Conservation (phyloP, 345 rosid genomes). For the Kandelia obovata region DNA sequence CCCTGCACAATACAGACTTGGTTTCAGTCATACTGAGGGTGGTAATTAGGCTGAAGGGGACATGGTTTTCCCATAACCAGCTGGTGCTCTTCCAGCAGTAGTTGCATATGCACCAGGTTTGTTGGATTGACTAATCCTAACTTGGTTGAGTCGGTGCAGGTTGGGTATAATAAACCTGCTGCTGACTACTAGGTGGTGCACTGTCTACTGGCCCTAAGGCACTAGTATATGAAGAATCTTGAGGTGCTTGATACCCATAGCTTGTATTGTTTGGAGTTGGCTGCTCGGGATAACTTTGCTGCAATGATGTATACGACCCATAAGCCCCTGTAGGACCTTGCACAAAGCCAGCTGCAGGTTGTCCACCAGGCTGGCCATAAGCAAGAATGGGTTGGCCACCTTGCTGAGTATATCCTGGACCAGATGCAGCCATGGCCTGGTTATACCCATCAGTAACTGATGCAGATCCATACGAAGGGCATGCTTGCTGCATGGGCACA, state of each 20-base stretch:
- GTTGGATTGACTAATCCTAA: slow-evolving; percentile 64
- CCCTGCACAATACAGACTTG: slow-evolving; percentile 49
- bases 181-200: slow-evolving; percentile 44
- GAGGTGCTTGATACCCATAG: slow-evolving; percentile 61
- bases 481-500: slow-evolving; percentile 56
- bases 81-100: slow-evolving; percentile 52
- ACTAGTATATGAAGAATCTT: slow-evolving; percentile 57
- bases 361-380: slow-evolving; percentile 50
- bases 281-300: slow-evolving; percentile 56
- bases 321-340: slow-evolving; percentile 56
- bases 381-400: slow-evolving; percentile 49
- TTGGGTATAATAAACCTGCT: slow-evolving; percentile 55
- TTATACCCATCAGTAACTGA: slow-evolving; percentile 54
- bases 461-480: slow-evolving; percentile 52
- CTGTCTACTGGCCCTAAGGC: slow-evolving; percentile 38
- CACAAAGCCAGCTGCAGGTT: slow-evolving; percentile 40
- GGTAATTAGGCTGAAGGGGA: no score
- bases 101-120: slow-evolving; percentile 48
- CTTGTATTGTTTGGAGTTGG: slow-evolving; percentile 42
- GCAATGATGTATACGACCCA: slow-evolving; percentile 47
- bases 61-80: slow-evolving; percentile 1
- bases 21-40: slow-evolving; percentile 17
- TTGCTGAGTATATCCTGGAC: slow-evolving; percentile 46
- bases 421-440: slow-evolving; percentile 39
- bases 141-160: slow-evolving; percentile 54